Evolutionary conservation across 148 eudicot species (phyloP).

Genomic region (Oxyria digyna): DNA sequence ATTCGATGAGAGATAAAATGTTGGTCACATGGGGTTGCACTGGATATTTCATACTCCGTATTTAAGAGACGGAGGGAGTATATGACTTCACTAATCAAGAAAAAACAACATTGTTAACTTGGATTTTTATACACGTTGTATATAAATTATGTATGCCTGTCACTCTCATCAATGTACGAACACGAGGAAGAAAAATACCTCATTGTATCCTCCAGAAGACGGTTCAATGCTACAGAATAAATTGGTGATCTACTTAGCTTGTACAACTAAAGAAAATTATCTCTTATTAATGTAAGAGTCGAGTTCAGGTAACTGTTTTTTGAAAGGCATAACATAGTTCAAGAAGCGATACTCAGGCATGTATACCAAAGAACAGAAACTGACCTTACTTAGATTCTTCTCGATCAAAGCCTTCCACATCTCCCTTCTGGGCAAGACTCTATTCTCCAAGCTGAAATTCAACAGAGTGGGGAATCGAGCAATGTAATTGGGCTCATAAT

Average conservation of each 20-base stretch:
- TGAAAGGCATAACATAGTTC: conserved; percentile 1
- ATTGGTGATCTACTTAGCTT: neutral
- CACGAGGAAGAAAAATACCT: neutral
- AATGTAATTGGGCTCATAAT: conserved; percentile 4
- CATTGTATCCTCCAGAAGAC: neutral
- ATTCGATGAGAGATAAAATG: too few relatives aligned
- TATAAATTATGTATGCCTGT: neutral
- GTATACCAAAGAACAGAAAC: conserved; percentile 1
- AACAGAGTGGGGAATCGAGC: conserved; percentile 2
- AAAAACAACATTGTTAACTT: neutral
- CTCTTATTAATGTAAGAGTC: neutral
- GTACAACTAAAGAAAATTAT: neutral
- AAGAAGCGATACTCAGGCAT: conserved; percentile 3
- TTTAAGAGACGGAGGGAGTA: too few relatives aligned
- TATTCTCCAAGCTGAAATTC: conserved; percentile 14
- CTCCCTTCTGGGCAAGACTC: conserved; percentile 11
- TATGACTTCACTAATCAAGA: neutral
- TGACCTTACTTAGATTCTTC: conserved; percentile 5
- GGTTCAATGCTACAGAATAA: conserved; percentile 1
- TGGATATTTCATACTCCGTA: too few relatives aligned
- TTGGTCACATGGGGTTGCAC: too few relatives aligned
- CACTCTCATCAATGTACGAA: neutral
- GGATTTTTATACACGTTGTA: neutral
- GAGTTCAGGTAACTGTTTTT: conserved; percentile 12
- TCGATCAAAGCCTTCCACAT: conserved; percentile 5